Conservation (phyloP, 805 yeast species). For the Candida coquimbonensis region DNA sequence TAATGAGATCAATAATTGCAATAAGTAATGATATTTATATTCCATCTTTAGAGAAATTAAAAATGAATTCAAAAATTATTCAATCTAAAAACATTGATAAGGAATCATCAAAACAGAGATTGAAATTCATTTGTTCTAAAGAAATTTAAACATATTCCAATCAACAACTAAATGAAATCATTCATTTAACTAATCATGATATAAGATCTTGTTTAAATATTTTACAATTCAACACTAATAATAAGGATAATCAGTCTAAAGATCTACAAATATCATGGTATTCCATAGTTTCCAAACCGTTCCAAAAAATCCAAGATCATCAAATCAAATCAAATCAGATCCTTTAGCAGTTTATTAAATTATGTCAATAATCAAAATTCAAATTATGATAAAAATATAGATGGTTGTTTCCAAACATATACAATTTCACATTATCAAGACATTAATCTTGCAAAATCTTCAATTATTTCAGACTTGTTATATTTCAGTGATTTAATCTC, state of each 20-base stretch:
- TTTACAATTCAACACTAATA: conserved; percentile 51
- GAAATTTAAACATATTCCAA: conserved; percentile 48
- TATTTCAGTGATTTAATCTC: conserved; percentile 58
- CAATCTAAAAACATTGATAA: conserved; percentile 54
- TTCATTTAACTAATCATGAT: conserved; percentile 71
- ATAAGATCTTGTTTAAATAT: conserved; percentile 79
- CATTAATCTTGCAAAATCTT: conserved; percentile 51
- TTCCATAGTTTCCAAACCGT: conserved; percentile 52
- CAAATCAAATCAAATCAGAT: conserved; percentile 43
- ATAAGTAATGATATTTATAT: conserved; percentile 85
- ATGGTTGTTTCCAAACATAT: conserved; percentile 66
- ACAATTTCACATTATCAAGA: conserved; percentile 59
- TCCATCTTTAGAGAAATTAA: conserved; percentile 63
- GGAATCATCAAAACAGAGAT: conserved; percentile 37
- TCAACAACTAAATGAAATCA: conserved; percentile 53
- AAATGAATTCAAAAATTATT: conserved; percentile 68
- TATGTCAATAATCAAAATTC: conserved; percentile 37
- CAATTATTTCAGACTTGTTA: conserved; percentile 67
- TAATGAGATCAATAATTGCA: conserved; percentile 83
- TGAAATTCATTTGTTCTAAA: conserved; percentile 42
- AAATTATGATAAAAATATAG: conserved; percentile 55
- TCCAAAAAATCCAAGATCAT: conserved; percentile 41
- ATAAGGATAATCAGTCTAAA: conserved; percentile 29
- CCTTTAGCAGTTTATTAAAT: conserved; percentile 39
- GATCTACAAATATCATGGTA: conserved; percentile 67